These are phyloP conservation scores for Penicillium concentricum DNA, from an alignment of 2,329 filamentous ascomycete genomes.

Conservation along the genomic window DNA sequence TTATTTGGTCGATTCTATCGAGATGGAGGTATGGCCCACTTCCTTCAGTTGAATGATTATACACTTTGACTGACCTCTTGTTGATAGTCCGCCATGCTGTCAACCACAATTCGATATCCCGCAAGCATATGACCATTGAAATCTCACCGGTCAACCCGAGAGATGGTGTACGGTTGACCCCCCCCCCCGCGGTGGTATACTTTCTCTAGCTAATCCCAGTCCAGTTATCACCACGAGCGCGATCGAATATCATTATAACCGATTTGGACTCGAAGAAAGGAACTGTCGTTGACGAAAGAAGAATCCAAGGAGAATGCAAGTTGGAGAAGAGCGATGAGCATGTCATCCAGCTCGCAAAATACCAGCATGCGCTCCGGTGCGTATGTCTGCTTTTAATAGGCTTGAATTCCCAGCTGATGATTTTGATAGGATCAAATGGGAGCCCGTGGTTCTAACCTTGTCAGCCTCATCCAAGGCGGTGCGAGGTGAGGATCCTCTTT, in stretches of 20 bases:
- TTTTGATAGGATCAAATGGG: constrained; percentile 67
- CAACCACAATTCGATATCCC: constrained; percentile 77
- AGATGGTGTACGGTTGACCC: constrained; percentile 58
- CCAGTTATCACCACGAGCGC: constrained; percentile 61
- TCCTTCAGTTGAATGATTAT: not conserved
- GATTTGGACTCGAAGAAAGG: constrained; percentile 84
- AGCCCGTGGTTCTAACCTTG: constrained; percentile 77
- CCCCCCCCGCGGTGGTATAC: not conserved
- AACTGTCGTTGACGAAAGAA: constrained; percentile 71
- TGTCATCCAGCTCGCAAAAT: constrained; percentile 70
- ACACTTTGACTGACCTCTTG: not conserved
- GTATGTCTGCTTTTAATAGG: not conserved
- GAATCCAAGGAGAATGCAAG: constrained; percentile 62
- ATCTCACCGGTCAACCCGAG: constrained; percentile 65
- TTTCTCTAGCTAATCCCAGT: constrained; percentile 9
- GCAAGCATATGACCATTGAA: constrained; percentile 79
- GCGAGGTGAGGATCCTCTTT: constrained; percentile 62
- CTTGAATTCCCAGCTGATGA: constrained; percentile 3
- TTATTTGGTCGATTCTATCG: constrained; percentile 75
- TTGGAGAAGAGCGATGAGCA: constrained; percentile 58
- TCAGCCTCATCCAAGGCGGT: constrained; percentile 71
- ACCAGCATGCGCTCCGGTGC: constrained; percentile 54
- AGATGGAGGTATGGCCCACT: constrained; percentile 54
- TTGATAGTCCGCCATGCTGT: constrained; percentile 65
- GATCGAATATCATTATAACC: constrained; percentile 70